A percentile compares a stretch with the other conserved stretches of the same genome.
Evolutionary conservation across 495 filamentous ascomycete species (phyloP).

Genomic region (Venustampulla echinocandica): DNA sequence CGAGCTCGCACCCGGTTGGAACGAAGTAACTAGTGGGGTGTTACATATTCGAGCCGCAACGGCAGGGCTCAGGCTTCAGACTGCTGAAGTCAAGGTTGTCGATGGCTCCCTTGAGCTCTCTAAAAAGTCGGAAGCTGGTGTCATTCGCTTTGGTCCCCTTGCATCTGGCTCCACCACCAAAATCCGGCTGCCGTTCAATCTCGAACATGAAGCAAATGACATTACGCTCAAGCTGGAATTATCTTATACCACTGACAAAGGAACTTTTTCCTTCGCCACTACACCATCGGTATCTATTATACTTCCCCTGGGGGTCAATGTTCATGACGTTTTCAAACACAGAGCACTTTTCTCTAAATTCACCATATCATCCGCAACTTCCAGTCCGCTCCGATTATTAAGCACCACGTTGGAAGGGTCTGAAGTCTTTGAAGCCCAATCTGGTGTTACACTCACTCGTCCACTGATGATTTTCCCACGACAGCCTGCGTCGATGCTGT

Average conservation of each 20-base stretch:
- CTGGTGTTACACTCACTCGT: slow-evolving; percentile 43
- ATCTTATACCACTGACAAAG: slow-evolving; percentile 64
- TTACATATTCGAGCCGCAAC: slow-evolving; percentile 73
- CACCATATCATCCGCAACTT: slow-evolving; percentile 68
- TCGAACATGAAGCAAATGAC: slow-evolving; percentile 66
- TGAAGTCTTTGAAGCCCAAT: slow-evolving; percentile 55
- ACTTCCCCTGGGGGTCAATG: slow-evolving; percentile 85
- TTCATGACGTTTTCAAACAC: slow-evolving; percentile 91
- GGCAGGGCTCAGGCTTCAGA: slow-evolving; percentile 77
- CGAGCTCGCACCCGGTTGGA: slow-evolving; percentile 65
- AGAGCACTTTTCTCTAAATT: slow-evolving; percentile 77
- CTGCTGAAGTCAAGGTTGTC: slow-evolving; percentile 54
- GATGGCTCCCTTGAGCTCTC: slow-evolving; percentile 43
- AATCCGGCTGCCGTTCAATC: slow-evolving; percentile 71
- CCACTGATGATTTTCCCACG: slow-evolving; percentile 65
- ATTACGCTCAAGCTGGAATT: slow-evolving; percentile 71
- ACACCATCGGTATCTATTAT: slow-evolving; percentile 56
- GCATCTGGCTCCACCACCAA: slow-evolving; percentile 37
- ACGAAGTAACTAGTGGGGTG: slow-evolving; percentile 58
- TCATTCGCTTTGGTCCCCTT: slow-evolving; percentile 56
- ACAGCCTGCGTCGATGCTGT: slow-evolving; percentile 74
- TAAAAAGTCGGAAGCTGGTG: slow-evolving; percentile 53
- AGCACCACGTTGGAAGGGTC: slow-evolving; percentile 63
- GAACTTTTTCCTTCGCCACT: slow-evolving; percentile 60
- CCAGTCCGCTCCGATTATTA: slow-evolving; percentile 65